Percentiles rank a stretch among this genome's conserved stretches.
Evolutionary conservation across 441 rosid genomes (phyloP).

Genomic region (Hura crepitans): DNA sequence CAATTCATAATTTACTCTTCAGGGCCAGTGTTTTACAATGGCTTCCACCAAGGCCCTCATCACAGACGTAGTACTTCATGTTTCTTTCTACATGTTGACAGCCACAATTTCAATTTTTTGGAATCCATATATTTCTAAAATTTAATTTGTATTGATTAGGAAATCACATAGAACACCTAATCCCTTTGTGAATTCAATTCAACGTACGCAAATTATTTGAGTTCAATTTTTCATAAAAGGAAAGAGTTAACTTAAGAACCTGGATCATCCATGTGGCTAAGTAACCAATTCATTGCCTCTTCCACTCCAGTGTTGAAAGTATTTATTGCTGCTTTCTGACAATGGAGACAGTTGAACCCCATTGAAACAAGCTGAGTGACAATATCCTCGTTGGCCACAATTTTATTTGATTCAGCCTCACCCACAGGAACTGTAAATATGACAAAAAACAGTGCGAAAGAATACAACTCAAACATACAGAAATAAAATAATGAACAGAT

Average conservation of each 20-base stretch:
- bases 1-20: too few relatives aligned
- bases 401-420: conserved; percentile 45
- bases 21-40: too few relatives aligned
- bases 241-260: conserved; percentile 38
- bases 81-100: too few relatives aligned
- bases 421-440: conserved; percentile 43
- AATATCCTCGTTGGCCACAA: conserved; percentile 69
- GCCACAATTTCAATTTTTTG: too few relatives aligned
- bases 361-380: conserved; percentile 85
- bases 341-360: conserved; percentile 84
- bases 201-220: too few relatives aligned
- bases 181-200: too few relatives aligned
- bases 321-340: conserved; percentile 89
- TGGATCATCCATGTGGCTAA: conserved; percentile 89
- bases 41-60: too few relatives aligned
- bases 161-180: too few relatives aligned
- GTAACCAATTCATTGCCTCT: conserved; percentile 96
- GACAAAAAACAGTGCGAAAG: background rate
- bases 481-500: background rate
- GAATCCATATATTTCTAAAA: too few relatives aligned
- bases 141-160: too few relatives aligned
- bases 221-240: too few relatives aligned
- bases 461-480: background rate
- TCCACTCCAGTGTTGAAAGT: conserved; percentile 83
- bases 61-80: too few relatives aligned